Conservation (phyloP, 2,329 filamentous ascomycete species). For the Boeremia lycopersici region DNA sequence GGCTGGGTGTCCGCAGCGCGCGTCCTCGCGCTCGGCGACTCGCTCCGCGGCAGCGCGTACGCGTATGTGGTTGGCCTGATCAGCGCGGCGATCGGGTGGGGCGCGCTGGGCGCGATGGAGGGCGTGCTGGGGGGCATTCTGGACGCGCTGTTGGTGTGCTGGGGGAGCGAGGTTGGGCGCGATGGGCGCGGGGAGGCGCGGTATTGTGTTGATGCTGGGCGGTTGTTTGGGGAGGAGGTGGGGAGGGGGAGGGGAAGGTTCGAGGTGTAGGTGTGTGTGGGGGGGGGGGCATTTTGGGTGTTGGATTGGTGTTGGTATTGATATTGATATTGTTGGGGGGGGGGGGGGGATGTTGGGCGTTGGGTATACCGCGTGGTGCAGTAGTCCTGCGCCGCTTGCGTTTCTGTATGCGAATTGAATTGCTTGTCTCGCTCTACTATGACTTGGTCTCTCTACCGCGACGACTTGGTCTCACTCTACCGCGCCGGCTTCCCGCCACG, state of each 20-base stretch:
- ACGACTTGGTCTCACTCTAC: too few species aligned
- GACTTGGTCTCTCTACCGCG: too few species aligned
- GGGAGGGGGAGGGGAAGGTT: conserved; percentile 31
- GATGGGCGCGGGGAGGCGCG: conserved; percentile 68
- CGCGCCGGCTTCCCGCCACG: too few species aligned
- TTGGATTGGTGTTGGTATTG: too few species aligned
- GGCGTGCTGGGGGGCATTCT: conserved; percentile 85
- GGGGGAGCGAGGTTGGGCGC: conserved; percentile 75
- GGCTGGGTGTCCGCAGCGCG: conserved; percentile 96
- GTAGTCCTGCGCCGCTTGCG: conserved; percentile 1
- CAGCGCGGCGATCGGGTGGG: conserved; percentile 94
- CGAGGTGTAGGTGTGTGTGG: conserved; percentile 32
- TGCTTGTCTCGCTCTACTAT: too few species aligned
- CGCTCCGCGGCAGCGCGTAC: conserved; percentile 78
- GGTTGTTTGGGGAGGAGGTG: conserved; percentile 73
- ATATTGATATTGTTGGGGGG: too few species aligned
- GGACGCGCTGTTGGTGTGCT: conserved; percentile 89
- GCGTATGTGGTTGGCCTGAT: conserved; percentile 93
- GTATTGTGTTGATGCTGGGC: conserved; percentile 90
- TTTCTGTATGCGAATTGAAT: background rate
- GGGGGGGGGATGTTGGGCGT: conserved; percentile 25
- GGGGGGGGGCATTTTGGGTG: too few species aligned
- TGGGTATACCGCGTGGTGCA: conserved; percentile 11
- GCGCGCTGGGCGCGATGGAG: conserved; percentile 88
- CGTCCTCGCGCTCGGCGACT: conserved; percentile 67